Base-by-base conservation (phyloP, 2,329 filamentous ascomycete species). In the Endoconidiophora laricicola region DNA sequence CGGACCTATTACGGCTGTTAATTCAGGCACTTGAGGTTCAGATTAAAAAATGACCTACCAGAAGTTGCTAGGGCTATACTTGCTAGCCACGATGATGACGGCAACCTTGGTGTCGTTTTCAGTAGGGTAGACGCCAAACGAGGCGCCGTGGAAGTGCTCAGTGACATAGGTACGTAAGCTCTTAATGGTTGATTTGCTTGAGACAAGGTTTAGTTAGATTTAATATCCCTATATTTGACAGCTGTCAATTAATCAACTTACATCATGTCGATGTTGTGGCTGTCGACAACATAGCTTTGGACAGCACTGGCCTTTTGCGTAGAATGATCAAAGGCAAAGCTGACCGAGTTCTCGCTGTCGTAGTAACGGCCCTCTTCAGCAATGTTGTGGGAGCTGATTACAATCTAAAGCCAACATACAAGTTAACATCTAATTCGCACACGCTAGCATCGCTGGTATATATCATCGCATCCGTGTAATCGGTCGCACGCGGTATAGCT, bases 61-160 rank as follows among this genome's bases (percentile, higher is more conserved):
- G 73, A 87, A 98, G 73, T 98, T 98, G 63, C 88, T 86, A 6
- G 93, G 91, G 60, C 85, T 94, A 71, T 96, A 96, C 66, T 95
- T 95, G 71, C 91, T 95, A 51, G 88, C 85, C 45, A 94, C 88
- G 46, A 94, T 78, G 49, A 94, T 66, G 56, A 95, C 72, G 44
- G 87, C 86, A 54, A 96, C 66, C 58, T 80, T 78, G 24, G 76
- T 75, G 63, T 90, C 84, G 56, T 81, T 72, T 58, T 86, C 77
- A 57, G 78, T 79, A 9, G 90, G 86, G 63, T 85, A 95, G 45
- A 86, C 85, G 57, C 88, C 86, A 57, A 83, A 82, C 10, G 83
- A 79, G 48, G 81, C 83, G 59, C 78, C 82, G 7, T 86, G 79
- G 63, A 88, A 98, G 69, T 98, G 91, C 64, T 98, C 91, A 57